Percentiles rank a stretch among this genome's conserved stretches.
Evolutionary conservation across 768 basidiomycete species (phyloP).

Genomic region (Trametes cingulata): DNA sequence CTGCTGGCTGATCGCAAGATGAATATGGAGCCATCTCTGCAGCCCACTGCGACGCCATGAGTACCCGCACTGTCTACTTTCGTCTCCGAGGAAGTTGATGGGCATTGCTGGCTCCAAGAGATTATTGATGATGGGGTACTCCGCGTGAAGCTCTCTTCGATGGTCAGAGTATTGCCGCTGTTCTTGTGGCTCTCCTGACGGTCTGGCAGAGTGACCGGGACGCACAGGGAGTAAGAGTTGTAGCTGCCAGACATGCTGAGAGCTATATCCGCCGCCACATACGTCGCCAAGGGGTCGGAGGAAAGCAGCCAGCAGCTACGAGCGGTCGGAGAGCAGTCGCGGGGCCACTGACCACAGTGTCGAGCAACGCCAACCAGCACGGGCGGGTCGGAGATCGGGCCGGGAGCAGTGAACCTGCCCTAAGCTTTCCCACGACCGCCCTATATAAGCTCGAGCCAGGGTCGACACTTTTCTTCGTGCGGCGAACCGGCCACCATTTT

Average conservation of each 20-base stretch:
- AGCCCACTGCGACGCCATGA: slow-evolving; percentile 36
- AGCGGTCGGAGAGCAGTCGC: too few species aligned
- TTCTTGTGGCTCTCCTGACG: not conserved
- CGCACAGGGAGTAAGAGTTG: slow-evolving; percentile 1
- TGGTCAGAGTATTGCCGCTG: not conserved
- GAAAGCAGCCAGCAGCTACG: too few species aligned
- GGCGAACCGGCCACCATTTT: slow-evolving; percentile 78
- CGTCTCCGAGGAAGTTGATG: too few species aligned
- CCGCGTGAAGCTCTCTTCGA: slow-evolving; percentile 13
- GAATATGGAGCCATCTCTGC: slow-evolving; percentile 39
- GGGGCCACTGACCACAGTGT: too few species aligned
- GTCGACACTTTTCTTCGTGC: slow-evolving; percentile 52
- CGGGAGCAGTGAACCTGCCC: slow-evolving; percentile 11
- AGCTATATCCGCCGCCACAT: not conserved
- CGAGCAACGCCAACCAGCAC: too few species aligned
- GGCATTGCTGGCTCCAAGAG: slow-evolving; percentile 3
- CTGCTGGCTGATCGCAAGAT: slow-evolving; percentile 28
- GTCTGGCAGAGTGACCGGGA: slow-evolving; percentile 9
- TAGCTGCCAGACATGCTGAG: not conserved
- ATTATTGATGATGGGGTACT: slow-evolving; percentile 2
- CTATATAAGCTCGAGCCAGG: not conserved
- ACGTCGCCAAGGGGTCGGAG: not conserved
- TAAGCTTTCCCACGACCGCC: not conserved
- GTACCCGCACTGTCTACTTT: not conserved
- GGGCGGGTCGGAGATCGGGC: not conserved